A percentile compares a stretch with the other conserved stretches of the same genome.
These are phyloP conservation scores for Yarrowia galli DNA, from an alignment of 1,139 yeast species.

Conservation along the genomic window DNA sequence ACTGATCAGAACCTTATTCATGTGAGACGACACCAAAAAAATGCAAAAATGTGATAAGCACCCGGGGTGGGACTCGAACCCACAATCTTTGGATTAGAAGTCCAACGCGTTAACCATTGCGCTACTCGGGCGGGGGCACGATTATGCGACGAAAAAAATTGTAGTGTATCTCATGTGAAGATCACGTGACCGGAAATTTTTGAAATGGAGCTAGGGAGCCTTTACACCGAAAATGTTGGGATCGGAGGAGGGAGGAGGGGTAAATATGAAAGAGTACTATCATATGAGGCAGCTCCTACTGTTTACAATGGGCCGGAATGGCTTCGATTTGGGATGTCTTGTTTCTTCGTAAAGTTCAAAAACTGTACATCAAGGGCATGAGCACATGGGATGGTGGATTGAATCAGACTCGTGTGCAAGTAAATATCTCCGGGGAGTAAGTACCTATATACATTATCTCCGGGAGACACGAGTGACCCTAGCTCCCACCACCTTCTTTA, in stretches of 20 bases:
- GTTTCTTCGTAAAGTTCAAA: no score
- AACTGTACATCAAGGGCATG: no score
- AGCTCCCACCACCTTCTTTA: background rate
- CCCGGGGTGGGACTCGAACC: slow-evolving; percentile 39
- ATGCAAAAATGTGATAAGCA: background rate
- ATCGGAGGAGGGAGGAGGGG: background rate
- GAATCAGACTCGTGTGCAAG: no score
- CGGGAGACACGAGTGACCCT: no score
- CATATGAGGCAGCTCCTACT: no score
- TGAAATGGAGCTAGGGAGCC: background rate
- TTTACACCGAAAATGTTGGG: background rate
- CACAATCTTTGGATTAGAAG: slow-evolving; percentile 39
- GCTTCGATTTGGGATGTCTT: no score
- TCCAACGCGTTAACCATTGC: slow-evolving; percentile 39
- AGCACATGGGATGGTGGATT: no score
- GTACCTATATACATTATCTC: no score
- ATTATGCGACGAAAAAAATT: background rate
- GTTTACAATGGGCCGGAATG: no score
- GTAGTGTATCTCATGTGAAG: background rate
- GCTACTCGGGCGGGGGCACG: slow-evolving; percentile 35
- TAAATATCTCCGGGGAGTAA: no score
- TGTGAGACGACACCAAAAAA: background rate
- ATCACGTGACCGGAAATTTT: slow-evolving; percentile 3
- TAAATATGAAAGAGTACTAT: no score
- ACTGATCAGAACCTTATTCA: slow-evolving; percentile 14